phyloP scores from a whole-genome alignment of 441 rosid species.

The Viola pubescens region DNA sequence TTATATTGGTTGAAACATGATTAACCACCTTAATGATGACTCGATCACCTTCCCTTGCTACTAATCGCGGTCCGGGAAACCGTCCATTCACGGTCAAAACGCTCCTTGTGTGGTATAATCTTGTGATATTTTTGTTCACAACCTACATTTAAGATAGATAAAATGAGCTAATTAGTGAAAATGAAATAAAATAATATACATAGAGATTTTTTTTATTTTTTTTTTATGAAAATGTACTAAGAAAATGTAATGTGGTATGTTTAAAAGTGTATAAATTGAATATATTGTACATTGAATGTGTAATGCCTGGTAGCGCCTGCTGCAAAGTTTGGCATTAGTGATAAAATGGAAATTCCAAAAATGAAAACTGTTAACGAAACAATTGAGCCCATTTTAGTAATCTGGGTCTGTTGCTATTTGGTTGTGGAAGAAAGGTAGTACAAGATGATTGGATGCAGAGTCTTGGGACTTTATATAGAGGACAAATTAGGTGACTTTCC shows the following conservation, averaged over 20 bases:
- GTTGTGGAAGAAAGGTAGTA: constrained; percentile 1
- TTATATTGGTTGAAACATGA: constrained; percentile 28
- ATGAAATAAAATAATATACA: not conserved
- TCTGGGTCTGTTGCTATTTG: not conserved
- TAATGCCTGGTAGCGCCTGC: constrained; percentile 36
- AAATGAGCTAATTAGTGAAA: not conserved
- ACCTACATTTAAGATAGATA: constrained; percentile 21
- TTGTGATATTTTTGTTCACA: constrained; percentile 28
- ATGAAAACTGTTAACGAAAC: constrained; percentile 20
- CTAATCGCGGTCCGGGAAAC: constrained; percentile 45
- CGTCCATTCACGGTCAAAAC: constrained; percentile 44
- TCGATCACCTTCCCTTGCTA: constrained; percentile 47
- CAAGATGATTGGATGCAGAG: not conserved
- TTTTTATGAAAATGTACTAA: too few relatives aligned
- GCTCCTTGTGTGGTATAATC: constrained; percentile 41
- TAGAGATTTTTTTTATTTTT: too few relatives aligned
- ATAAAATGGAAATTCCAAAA: constrained; percentile 17
- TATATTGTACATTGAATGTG: constrained; percentile 38
- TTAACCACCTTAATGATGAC: constrained; percentile 40
- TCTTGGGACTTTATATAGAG: constrained; percentile 13
- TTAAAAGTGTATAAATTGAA: not conserved
- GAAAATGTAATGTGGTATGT: not conserved
- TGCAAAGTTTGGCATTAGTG: constrained; percentile 22
- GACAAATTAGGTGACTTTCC: too few relatives aligned
- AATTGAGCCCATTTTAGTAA: constrained; percentile 18